phyloP scores from a whole-genome alignment of 2,329 filamentous ascomycete species.

The Didymella pinodella region DNA sequence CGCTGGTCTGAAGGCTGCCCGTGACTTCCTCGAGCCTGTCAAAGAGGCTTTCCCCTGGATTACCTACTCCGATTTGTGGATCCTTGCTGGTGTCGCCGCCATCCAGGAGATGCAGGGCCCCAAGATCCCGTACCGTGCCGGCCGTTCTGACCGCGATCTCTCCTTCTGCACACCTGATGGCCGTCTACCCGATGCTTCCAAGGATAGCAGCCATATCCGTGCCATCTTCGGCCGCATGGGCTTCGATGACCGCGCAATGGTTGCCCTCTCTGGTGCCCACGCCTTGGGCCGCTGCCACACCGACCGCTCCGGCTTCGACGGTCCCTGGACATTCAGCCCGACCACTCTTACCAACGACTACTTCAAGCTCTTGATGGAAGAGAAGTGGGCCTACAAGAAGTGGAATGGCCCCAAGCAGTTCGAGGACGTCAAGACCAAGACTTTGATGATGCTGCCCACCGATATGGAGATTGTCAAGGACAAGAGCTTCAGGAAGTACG shows the following conservation, averaged over 20 bases:
- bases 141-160: constrained; percentile 80
- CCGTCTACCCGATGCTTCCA: constrained; percentile 81
- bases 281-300: constrained; percentile 86
- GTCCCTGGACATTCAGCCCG: constrained; percentile 82
- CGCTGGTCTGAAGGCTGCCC: constrained; percentile 83
- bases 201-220: constrained; percentile 81
- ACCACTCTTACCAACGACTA: constrained; percentile 92
- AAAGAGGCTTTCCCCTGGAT: constrained; percentile 95
- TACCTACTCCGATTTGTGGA: constrained; percentile 96
- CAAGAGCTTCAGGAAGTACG: constrained; percentile 80
- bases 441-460: constrained; percentile 95
- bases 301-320: constrained; percentile 85
- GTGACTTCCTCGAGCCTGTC: constrained; percentile 91
- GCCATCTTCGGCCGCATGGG: constrained; percentile 97
- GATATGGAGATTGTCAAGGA: constrained; percentile 89
- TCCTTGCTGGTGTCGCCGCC: constrained; percentile 81
- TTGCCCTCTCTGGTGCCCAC: constrained; percentile 85
- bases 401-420: constrained; percentile 93
- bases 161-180: constrained; percentile 92
- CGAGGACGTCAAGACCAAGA: constrained; percentile 86
- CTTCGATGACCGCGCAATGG: constrained; percentile 96
- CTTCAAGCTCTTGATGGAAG: constrained; percentile 83
- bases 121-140: constrained; percentile 84
- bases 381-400: constrained; percentile 98
- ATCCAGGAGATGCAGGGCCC: constrained; percentile 97